Percentiles rank a stretch among this genome's conserved stretches.
These are phyloP conservation scores for Gilbertella persicaria DNA, from an alignment of 371 early-diverging fungal species.

Conservation along the genomic window DNA sequence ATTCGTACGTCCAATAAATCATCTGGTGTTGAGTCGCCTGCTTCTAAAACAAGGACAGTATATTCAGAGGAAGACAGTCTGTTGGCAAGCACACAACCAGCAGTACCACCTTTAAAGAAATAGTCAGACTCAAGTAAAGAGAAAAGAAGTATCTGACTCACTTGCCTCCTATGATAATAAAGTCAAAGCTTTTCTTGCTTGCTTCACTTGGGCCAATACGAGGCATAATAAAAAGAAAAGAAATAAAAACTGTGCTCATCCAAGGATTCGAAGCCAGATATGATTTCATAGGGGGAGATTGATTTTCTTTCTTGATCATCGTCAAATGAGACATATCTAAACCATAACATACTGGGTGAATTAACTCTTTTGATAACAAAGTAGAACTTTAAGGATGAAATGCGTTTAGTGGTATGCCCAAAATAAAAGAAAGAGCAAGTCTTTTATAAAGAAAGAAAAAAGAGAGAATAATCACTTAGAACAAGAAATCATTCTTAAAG, in stretches of 20 bases:
- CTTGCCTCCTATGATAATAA: not conserved
- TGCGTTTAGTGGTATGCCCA: too few relatives aligned
- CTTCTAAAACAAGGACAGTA: constrained; percentile 24
- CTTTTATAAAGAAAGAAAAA: too few relatives aligned
- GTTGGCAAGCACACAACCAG: constrained; percentile 33
- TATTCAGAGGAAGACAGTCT: constrained; percentile 15
- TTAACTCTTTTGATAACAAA: too few relatives aligned
- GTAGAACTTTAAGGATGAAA: too few relatives aligned
- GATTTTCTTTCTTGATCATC: too few relatives aligned
- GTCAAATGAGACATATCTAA: too few relatives aligned
- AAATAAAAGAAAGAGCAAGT: too few relatives aligned
- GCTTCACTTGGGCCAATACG: constrained; percentile 10
- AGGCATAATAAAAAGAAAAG: constrained; percentile 4
- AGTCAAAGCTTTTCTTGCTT: not conserved
- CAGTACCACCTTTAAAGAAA: constrained; percentile 26
- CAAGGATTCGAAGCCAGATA: not conserved
- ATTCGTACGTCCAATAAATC: constrained; percentile 10
- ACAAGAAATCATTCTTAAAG: too few relatives aligned
- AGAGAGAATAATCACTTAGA: too few relatives aligned
- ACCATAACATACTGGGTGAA: too few relatives aligned
- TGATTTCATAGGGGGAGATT: too few relatives aligned
- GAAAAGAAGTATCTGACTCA: not conserved
- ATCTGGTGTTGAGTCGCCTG: constrained; percentile 17
- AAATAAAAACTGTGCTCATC: not conserved
- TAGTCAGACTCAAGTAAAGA: not conserved